Evolutionary conservation across 768 basidiomycete species (phyloP).

Genomic region (Rhizopogon sp.): DNA sequence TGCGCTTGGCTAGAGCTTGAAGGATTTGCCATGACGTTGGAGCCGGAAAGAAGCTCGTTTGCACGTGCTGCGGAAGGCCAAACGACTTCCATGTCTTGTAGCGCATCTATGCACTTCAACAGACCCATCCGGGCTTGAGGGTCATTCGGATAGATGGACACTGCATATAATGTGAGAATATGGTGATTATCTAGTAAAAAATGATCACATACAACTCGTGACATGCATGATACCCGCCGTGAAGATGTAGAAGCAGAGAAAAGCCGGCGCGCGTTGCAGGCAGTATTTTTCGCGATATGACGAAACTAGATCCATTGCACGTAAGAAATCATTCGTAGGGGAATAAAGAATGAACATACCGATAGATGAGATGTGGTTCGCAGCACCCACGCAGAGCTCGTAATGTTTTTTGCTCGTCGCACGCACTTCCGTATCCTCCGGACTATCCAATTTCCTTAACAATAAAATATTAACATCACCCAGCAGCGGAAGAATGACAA

Average conservation of each 20-base stretch:
- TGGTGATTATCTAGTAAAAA: neutral
- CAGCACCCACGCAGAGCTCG: constrained; percentile 69
- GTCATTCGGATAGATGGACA: constrained; percentile 59
- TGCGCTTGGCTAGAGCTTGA: neutral
- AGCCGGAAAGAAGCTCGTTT: constrained; percentile 64
- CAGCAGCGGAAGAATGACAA: neutral
- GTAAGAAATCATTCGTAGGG: constrained; percentile 1
- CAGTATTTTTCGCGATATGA: constrained; percentile 61
- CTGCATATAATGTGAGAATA: constrained; percentile 26
- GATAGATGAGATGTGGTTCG: constrained; percentile 74
- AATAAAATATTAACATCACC: neutral
- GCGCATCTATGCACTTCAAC: constrained; percentile 59
- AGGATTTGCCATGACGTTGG: constrained; percentile 34
- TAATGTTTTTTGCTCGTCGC: constrained; percentile 58
- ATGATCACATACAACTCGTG: constrained; percentile 49
- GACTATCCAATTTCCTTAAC: constrained; percentile 31
- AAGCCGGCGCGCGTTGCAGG: constrained; percentile 58
- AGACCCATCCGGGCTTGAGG: constrained; percentile 67
- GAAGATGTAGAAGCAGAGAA: constrained; percentile 76
- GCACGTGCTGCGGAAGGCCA: constrained; percentile 80
- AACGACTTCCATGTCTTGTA: constrained; percentile 58
- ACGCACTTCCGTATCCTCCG: constrained; percentile 50
- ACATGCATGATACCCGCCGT: constrained; percentile 79
- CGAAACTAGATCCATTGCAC: constrained; percentile 31
- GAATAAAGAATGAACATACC: constrained; percentile 33